Conservation (phyloP, 495 filamentous ascomycete species). For the Aspergillus panamensis region DNA sequence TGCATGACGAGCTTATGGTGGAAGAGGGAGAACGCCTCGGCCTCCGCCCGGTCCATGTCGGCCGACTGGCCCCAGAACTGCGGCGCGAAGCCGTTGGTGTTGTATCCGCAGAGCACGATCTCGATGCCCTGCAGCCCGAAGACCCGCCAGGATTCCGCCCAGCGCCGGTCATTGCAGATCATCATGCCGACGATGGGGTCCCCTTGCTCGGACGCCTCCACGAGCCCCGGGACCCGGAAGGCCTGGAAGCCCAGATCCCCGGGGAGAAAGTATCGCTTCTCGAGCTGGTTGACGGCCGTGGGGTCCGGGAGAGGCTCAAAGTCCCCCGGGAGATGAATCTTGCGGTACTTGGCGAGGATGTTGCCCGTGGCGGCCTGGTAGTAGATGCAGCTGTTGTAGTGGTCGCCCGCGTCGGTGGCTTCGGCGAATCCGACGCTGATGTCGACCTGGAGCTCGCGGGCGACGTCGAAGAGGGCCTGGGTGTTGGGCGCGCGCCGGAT, state of each 20-base stretch:
- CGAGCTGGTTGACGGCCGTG: conserved; percentile 45
- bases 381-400: conserved; percentile 47
- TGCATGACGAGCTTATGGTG: conserved; percentile 46
- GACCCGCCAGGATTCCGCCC: conserved; percentile 47
- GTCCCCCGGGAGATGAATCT: conserved; percentile 48
- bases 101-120: conserved; percentile 46
- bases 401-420: conserved; percentile 26
- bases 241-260: conserved; percentile 48
- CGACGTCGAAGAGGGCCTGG: conserved; percentile 45
- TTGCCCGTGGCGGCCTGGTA: conserved; percentile 38
- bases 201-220: conserved; percentile 26
- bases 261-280: conserved; percentile 49
- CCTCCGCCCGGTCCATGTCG: conserved; percentile 36
- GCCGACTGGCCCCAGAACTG: conserved; percentile 41
- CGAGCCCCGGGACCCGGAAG: conserved; percentile 43
- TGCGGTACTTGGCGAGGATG: conserved; percentile 47
- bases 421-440: conserved; percentile 49
- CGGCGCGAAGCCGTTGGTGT: conserved; percentile 44
- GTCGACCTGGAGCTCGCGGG: conserved; percentile 39
- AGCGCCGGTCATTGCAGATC: conserved; percentile 50
- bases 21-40: conserved; percentile 41
- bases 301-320: conserved; percentile 44
- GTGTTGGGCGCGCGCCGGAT: conserved; percentile 33
- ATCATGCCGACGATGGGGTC: conserved; percentile 51
- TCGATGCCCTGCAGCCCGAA: conserved; percentile 47